phyloP scores from a whole-genome alignment of 140 eudicot genomes.

The Senecio squalidus region DNA sequence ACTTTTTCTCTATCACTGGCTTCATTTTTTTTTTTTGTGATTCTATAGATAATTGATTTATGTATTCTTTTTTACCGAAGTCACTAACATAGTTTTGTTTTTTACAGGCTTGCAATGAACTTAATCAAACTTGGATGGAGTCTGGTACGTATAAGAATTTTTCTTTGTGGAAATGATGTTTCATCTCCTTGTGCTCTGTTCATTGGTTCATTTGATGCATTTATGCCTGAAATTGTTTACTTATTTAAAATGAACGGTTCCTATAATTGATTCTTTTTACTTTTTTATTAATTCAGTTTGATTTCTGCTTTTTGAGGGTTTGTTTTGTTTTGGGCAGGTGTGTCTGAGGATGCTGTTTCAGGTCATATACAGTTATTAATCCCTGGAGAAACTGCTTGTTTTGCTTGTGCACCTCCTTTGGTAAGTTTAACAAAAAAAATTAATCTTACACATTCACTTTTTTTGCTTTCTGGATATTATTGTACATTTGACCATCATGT shows the following conservation, averaged over 20 bases:
- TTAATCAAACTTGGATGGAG: constrained; percentile 97
- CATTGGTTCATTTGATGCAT: not conserved
- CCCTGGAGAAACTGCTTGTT: constrained; percentile 99
- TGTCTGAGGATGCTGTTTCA: constrained; percentile 99
- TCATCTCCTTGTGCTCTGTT: not conserved
- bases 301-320: not conserved
- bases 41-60: not conserved
- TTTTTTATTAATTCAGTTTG: not conserved
- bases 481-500: not conserved
- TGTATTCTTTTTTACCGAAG: not conserved
- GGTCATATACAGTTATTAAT: constrained; percentile 94
- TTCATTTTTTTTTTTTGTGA: not conserved
- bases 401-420: constrained; percentile 99
- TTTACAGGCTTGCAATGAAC: constrained; percentile 94
- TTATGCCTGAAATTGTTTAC: not conserved
- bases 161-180: no score
- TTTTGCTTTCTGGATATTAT: not conserved
- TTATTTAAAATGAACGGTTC: not conserved
- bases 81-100: constrained; percentile 13
- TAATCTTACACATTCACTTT: not conserved
- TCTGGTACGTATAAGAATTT: constrained; percentile 52
- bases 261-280: not conserved
- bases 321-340: constrained; percentile 50
- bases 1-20: not conserved
- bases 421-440: constrained; percentile 32